Percentiles rank a stretch among this genome's conserved stretches.
phyloP scores from a whole-genome alignment of 2,329 filamentous ascomycete genomes.

The Cladophialophora yegresii region DNA sequence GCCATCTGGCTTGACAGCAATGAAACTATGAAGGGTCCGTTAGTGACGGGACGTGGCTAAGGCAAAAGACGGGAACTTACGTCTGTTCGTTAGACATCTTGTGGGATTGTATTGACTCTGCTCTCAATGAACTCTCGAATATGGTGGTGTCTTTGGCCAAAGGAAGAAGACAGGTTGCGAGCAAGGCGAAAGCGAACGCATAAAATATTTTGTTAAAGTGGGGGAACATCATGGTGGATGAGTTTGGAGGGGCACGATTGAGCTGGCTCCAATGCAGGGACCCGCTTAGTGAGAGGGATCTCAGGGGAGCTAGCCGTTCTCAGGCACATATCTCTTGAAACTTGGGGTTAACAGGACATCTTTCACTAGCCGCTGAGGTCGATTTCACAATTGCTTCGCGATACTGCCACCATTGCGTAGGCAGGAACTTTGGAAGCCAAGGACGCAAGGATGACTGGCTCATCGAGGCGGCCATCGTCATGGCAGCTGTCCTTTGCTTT shows the following conservation, averaged over 20 bases:
- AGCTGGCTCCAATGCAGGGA: slow-evolving; percentile 20
- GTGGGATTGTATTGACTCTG: slow-evolving; percentile 30
- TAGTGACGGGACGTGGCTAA: neutral
- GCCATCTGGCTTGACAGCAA: slow-evolving; percentile 99
- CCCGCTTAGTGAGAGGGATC: slow-evolving; percentile 18
- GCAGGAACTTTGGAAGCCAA: neutral
- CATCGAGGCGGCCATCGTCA: slow-evolving; percentile 27
- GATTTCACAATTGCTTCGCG: neutral
- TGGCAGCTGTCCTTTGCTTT: slow-evolving; percentile 58
- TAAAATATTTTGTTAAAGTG: slow-evolving; percentile 29
- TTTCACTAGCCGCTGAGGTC: slow-evolving; percentile 9
- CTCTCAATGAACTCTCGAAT: slow-evolving; percentile 34
- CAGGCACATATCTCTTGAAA: slow-evolving; percentile 10
- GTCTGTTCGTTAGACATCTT: slow-evolving; percentile 83
- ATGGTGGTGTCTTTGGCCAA: slow-evolving; percentile 23
- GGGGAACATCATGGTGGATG: slow-evolving; percentile 13
- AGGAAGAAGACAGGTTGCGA: slow-evolving; percentile 34
- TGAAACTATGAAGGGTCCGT: slow-evolving; percentile 69
- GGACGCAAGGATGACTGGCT: slow-evolving; percentile 28
- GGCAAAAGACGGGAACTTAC: slow-evolving; percentile 56
- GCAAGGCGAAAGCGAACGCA: slow-evolving; percentile 33
- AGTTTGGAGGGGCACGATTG: slow-evolving; percentile 8
- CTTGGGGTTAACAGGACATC: slow-evolving; percentile 18
- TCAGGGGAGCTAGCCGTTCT: slow-evolving; percentile 12
- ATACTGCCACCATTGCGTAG: neutral